Evolutionary conservation across 2,329 filamentous ascomycete genomes (phyloP).

Genomic region (Furcasterigmium sp.): DNA sequence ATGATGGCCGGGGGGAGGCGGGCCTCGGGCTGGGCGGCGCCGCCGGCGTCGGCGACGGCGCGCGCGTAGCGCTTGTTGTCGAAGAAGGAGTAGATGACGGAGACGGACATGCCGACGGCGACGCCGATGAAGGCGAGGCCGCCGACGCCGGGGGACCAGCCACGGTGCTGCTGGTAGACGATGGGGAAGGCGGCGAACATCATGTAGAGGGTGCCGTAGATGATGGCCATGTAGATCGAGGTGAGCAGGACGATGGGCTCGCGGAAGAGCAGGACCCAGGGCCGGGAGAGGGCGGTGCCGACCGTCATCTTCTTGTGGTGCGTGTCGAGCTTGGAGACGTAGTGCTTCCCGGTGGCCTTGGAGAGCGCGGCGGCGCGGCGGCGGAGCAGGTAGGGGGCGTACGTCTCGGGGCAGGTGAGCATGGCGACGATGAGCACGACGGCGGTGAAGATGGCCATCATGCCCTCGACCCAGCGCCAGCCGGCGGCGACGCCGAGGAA

Average conservation of each 20-base stretch:
- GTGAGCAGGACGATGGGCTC: conserved; percentile 64
- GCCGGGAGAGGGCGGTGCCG: conserved; percentile 50
- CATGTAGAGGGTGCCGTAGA: conserved; percentile 51
- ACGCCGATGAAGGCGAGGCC: conserved; percentile 61
- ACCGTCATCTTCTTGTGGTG: conserved; percentile 36
- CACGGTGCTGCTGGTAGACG: conserved; percentile 53
- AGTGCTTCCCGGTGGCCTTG: conserved; percentile 47
- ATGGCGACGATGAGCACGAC: conserved; percentile 50
- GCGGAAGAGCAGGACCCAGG: conserved; percentile 59
- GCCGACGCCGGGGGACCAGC: conserved; percentile 53
- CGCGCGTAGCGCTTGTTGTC: conserved; percentile 49
- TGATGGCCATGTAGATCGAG: conserved; percentile 58
- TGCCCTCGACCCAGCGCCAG: conserved; percentile 61
- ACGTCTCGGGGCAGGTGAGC: conserved; percentile 51
- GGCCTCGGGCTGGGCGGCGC: conserved; percentile 58
- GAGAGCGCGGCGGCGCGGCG: conserved; percentile 45
- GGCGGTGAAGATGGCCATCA: conserved; percentile 55
- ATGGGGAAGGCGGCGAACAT: conserved; percentile 53
- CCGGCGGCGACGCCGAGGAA: conserved; percentile 55
- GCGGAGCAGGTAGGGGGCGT: conserved; percentile 51
- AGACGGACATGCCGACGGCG: conserved; percentile 56
- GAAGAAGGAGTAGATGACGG: conserved; percentile 44
- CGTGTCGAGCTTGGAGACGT: conserved; percentile 43
- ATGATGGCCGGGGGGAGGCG: conserved; percentile 56
- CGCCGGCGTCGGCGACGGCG: conserved; percentile 38